A percentile compares a stretch with the other conserved stretches of the same genome.
Evolutionary conservation across 495 filamentous ascomycete genomes (phyloP).

Genomic region (Aspergillus affinis): DNA sequence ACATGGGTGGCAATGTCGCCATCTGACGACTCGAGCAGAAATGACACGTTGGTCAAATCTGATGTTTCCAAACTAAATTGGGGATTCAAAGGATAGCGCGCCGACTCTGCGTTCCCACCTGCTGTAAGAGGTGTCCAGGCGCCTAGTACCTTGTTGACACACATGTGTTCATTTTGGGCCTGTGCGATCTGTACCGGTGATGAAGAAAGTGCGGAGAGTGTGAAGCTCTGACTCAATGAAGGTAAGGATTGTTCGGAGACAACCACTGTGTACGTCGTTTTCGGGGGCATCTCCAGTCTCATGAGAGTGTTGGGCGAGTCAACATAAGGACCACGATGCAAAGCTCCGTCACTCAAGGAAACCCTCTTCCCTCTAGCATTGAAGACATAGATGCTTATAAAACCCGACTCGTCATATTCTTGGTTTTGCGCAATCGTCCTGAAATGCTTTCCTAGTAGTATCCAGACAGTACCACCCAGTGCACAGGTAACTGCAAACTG

Average conservation of each 20-base stretch:
- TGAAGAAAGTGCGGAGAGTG: conserved; percentile 75
- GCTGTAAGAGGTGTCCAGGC: conserved; percentile 77
- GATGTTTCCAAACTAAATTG: conserved; percentile 71
- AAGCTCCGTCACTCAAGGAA: conserved; percentile 63
- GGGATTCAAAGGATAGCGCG: conserved; percentile 78
- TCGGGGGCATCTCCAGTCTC: conserved; percentile 61
- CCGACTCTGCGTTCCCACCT: conserved; percentile 76
- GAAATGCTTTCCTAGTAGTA: conserved; percentile 85
- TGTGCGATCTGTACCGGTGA: conserved; percentile 55
- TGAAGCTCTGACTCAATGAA: conserved; percentile 70
- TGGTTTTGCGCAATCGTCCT: conserved; percentile 38
- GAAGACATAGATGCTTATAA: conserved; percentile 85
- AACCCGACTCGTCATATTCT: conserved; percentile 55
- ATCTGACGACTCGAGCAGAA: conserved; percentile 74
- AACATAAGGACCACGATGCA: conserved; percentile 77
- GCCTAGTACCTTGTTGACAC: conserved; percentile 53
- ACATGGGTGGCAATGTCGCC: conserved; percentile 73
- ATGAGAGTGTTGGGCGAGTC: conserved; percentile 92
- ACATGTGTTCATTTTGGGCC: conserved; percentile 57
- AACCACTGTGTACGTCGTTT: conserved; percentile 70
- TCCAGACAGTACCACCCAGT: conserved; percentile 66
- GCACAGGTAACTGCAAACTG: conserved; percentile 71
- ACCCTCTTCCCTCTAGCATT: conserved; percentile 70
- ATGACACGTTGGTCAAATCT: conserved; percentile 55
- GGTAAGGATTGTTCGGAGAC: conserved; percentile 76